Evolutionary conservation across 2,329 filamentous ascomycete species (phyloP), one percentile per base, ranked within the genome.

Genomic region (Diplodia scrobiculata): DNA sequence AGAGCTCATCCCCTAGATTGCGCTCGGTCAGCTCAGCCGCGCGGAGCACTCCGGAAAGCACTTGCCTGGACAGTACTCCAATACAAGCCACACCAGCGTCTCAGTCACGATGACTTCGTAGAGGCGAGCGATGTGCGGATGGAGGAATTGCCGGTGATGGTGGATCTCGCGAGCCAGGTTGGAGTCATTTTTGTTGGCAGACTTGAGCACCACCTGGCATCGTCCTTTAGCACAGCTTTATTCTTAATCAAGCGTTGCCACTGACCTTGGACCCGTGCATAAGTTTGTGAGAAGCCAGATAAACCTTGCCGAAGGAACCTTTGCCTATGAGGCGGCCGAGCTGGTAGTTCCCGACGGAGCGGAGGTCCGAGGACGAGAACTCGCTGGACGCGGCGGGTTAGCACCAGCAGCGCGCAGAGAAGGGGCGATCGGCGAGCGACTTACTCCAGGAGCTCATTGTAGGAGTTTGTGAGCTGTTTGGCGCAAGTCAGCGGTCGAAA

Each of bases 101-200:
- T 99, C 95, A 1, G 95, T 99, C 69, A 99, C 93, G 72, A 99
- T 96, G 68, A 99, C 94, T 82, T 99, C 95, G 82, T 99, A 98
- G 25, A 99, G 83, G 60, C 95, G 87, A 53, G 95, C 93, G 73
- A 99, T 99, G 79, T 99, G 95, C 25, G 95, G 95, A 75, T 99
- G 95, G 70, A 97, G 86, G 79, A 99, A 97, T 79, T 99, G 95
- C 71, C 95, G 91, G 77, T 99, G 95, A 77, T 99, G 95, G 78
- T 99, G 95, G 72, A 99, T 99, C 78, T 99, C 95, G 72, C 95
- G 90, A 17, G 94, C 94, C 58, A 99, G 88, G 76, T 99, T 99
- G 65, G 91, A 87, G 78, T 99, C 95, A 75, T 93, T 90, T 78
- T 97, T 97, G 76, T 95, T 94, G 69, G 95, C 95, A 68, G 93